Percentiles rank a stretch among this genome's conserved stretches.
Conservation (phyloP, 345 rosid species). For the Chamaenerion angustifolium region DNA sequence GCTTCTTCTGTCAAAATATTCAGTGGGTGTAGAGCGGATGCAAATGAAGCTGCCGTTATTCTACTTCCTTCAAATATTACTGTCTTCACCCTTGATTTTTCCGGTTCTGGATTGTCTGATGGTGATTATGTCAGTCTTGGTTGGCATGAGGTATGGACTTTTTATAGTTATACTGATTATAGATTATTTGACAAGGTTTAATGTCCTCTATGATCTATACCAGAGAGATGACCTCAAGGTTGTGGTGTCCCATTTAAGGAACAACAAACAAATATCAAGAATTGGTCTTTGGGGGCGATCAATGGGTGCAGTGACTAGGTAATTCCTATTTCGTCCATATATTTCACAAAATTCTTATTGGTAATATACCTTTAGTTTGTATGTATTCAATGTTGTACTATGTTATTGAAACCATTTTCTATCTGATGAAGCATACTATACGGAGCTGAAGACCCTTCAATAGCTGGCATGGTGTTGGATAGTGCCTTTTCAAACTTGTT, state of each 20-base stretch:
- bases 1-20: slow-evolving; percentile 12
- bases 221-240: slow-evolving; percentile 90
- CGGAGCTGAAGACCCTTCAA: slow-evolving; percentile 94
- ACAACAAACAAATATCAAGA: slow-evolving; percentile 50
- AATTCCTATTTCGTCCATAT: slow-evolving; percentile 1
- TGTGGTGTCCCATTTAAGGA: slow-evolving; percentile 74
- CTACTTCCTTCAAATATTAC: slow-evolving; percentile 89
- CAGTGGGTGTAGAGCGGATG: slow-evolving; percentile 99
- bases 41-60: slow-evolving; percentile 91
- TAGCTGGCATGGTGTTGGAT: slow-evolving; percentile 96
- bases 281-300: slow-evolving; percentile 99
- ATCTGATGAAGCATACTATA: slow-evolving; percentile 65
- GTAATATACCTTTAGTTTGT: neutral
- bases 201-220: slow-evolving; percentile 4
- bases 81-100: slow-evolving; percentile 90
- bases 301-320: slow-evolving; percentile 99
- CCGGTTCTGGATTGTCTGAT: slow-evolving; percentile 93
- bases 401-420: slow-evolving; percentile 1
- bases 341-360: neutral
- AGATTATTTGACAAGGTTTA: neutral
- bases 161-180: neutral
- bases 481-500: slow-evolving; percentile 93
- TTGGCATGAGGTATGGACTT: slow-evolving; percentile 69
- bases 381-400: too few relatives aligned
- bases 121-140: slow-evolving; percentile 96